phyloP scores from a whole-genome alignment of 768 basidiomycete genomes.

The Phylloporus sp. region DNA sequence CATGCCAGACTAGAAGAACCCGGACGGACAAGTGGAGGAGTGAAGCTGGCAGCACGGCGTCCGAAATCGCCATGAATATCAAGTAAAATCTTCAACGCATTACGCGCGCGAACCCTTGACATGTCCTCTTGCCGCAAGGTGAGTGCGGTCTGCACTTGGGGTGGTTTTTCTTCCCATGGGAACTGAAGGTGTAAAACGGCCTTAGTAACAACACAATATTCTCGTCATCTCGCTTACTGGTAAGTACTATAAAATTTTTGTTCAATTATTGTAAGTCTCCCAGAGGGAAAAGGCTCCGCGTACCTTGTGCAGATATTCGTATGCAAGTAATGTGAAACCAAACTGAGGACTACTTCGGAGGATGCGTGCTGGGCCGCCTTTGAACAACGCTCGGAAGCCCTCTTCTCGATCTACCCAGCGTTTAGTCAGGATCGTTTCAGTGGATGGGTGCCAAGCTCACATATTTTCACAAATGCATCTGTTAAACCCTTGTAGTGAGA shows the following conservation, averaged over 20 bases:
- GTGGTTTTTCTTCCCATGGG: slow-evolving; percentile 72
- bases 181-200: slow-evolving; percentile 45
- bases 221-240: slow-evolving; percentile 22
- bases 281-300: slow-evolving; percentile 20
- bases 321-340: slow-evolving; percentile 85
- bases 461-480: slow-evolving; percentile 90
- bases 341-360: slow-evolving; percentile 91
- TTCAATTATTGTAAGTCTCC: not conserved
- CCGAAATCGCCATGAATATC: slow-evolving; percentile 91
- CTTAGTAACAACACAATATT: slow-evolving; percentile 3
- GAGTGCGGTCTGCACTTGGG: slow-evolving; percentile 65
- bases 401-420: slow-evolving; percentile 69
- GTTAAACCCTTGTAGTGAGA: slow-evolving; percentile 85
- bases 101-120: slow-evolving; percentile 85
- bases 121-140: slow-evolving; percentile 77
- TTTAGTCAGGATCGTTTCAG: slow-evolving; percentile 7
- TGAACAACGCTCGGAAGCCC: slow-evolving; percentile 86
- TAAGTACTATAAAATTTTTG: slow-evolving; percentile 24
- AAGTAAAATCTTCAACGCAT: slow-evolving; percentile 88
- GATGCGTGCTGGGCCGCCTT: slow-evolving; percentile 85
- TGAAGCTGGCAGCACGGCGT: slow-evolving; percentile 44
- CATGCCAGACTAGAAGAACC: slow-evolving; percentile 19
- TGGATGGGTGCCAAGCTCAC: slow-evolving; percentile 42
- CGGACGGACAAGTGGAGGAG: slow-evolving; percentile 21
- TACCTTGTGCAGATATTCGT: slow-evolving; percentile 68